Base-by-base conservation (phyloP, 805 yeast species). In the Priceomyces melissophilus region DNA sequence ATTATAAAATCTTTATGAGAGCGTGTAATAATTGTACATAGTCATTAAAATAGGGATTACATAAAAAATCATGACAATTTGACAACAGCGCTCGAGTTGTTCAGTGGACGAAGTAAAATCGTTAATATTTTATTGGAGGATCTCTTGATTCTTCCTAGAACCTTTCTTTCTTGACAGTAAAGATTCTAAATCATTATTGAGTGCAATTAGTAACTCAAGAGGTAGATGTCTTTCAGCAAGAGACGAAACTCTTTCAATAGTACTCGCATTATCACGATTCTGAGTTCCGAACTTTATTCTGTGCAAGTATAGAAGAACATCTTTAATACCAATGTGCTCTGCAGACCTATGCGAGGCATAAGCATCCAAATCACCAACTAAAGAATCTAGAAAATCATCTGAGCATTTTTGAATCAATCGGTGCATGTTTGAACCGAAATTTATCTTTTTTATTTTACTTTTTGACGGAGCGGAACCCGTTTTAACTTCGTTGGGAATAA, bases 211-310 rank as follows among this genome's bases (percentile, higher is more conserved):
- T 29, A 47, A 39, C 39, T 69, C 75, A 13, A 67, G 53, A 0
- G 75, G 75, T 26, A 69, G 49, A 25, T 60, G 55, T 8, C 49
- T 50, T 16, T 57, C 61, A 1, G 74, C 73, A n/a, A 69, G 45
- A 13, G 40, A 44, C 1, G 68, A 54, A 14, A 63, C 58, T 12
- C 43, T 53, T 20, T 57, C 54, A 3, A 53, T 42, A 13, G 50
- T 56, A 7, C 38, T 43, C 11, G 42, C 40, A 32, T 45, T 36
- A 11, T 49, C 48, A 14, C 39, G 38, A 9, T 35, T 46, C 13
- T 37, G 27, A 13, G 47, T 41, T 6, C 35, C 50, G 31, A 63
- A 54, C 15, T 56, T 58, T 14, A 66, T 49, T 27, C 72, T 45
- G 32, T 63, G 60, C 36, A 68, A 42, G 32, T 52, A 62, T 26